Evolutionary conservation across 441 rosid genomes (phyloP), one percentile per base, ranked within the genome.

Genomic region (Erysimum pusillum): DNA sequence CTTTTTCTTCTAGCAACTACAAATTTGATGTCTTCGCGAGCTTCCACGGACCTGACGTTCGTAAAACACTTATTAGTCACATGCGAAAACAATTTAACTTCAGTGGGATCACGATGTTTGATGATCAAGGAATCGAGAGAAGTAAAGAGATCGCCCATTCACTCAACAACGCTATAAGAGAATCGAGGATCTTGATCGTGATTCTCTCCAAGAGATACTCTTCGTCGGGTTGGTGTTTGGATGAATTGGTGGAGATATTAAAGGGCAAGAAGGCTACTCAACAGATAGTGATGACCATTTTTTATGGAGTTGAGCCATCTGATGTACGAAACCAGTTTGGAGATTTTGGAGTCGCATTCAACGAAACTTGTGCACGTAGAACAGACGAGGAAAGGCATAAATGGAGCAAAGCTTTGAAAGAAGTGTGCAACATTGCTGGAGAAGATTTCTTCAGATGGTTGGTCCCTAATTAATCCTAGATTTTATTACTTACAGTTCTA

Each of bases 211-310:
- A 59, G 57, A 48, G 58, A 7, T 75, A 22, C 48, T 69, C 79
- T 28, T 75, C 74, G 3, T 75, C 79, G 13, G 39, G 41, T 2
- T 76, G 74, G 69, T 76, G 74, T 46, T 31, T 76, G 56, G 59
- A 74, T 18, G 78, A 74, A 15, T 11, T 75, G 41, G 1, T 45
- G 11, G 18, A 67, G 28, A 25, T 25, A 25, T 25, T 25, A 25
- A 25, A 25, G 28, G 28, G 28, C 28, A 25, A 25, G 28, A 25
- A 1, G 28, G 28, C 28, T 25, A 25, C 28, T 25, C 28, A 25
- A 25, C 28, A 25, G 28, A 25, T 25, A 25, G 28, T 25, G 28
- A 25, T 25, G 28, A 25, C 28, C 28, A 25, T 25, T 1, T 25
- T 25, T 2, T 25, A 25, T 2, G 28, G 28, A 25, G 28, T 25